Base-by-base conservation (phyloP, 306 rosid species). In the Glycine tomentella region DNA sequence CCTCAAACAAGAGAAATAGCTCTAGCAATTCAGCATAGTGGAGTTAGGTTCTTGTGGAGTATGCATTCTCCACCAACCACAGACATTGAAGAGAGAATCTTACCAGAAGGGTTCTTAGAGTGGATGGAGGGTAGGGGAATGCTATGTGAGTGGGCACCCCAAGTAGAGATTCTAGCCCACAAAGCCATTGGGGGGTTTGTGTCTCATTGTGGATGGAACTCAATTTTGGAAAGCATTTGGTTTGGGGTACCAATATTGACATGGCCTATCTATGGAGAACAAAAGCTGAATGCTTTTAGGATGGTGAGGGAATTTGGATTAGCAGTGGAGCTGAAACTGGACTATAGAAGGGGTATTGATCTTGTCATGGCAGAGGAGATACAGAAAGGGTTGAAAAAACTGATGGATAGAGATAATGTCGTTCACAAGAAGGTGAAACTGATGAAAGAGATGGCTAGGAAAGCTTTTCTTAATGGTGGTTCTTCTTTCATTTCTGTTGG, bases 161-260 rank as follows among this genome's bases (percentile, higher is more conserved):
- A 90, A 49, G 82, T 87, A 76, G 92, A 90, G 73, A 79, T 88
- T 63, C 48, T 88, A 65, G 64, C 84, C 0, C 97, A 92, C 80
- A 75, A 67, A n/a, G 89, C 90, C 34, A 76, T 80, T 14, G 86
- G 82, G 53, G 92, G 94, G 4, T 90, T 90, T 65, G n/a, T 90
- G 6, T 88, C 90, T 3, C 97, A 88, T 50, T 92, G 92, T 65
- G 94, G 94, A 11, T 92, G 97, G 97, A 92, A 90, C 69, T 92
- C 94, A n/a, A 56, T 90, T 46, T 55, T 90, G 75, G 97, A 90
- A 80, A 90, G 94, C 76, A 59, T 92, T 85, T 92, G 94, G 94
- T 76, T 80, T 77, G 92, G 92, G 3, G 94, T 92, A 2, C 97
- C 94, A 3, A 83, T 88, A 76, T 77, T 86, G 69, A 88, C 97